These are phyloP conservation scores for Tanacetum coccineum DNA, from an alignment of 129 eudicot species.

Conservation along the genomic window DNA sequence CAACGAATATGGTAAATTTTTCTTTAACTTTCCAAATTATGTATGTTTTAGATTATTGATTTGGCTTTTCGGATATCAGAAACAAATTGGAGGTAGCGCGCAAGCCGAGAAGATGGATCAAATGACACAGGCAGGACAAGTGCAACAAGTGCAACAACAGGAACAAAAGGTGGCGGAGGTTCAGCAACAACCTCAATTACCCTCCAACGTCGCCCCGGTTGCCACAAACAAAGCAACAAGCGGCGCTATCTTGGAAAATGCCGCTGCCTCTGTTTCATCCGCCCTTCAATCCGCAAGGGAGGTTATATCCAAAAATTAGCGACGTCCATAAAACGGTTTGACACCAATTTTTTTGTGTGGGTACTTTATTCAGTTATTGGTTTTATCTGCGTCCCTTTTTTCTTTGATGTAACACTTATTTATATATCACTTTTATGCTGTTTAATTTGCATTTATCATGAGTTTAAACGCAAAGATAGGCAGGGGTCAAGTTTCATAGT, in stretches of 20 bases:
- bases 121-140: constrained; percentile 32
- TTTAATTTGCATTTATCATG: background rate
- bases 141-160: constrained; percentile 34
- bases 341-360: background rate
- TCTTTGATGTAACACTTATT: background rate
- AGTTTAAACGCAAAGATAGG: background rate
- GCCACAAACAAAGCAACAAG: constrained; percentile 35
- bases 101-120: constrained; percentile 29
- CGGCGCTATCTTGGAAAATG: constrained; percentile 46
- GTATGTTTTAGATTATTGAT: background rate
- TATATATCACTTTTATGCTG: background rate
- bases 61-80: constrained; percentile 12
- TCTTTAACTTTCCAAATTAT: background rate
- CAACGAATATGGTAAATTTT: constrained; percentile 19
- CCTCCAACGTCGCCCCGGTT: constrained; percentile 15
- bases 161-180: constrained; percentile 33
- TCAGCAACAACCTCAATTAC: constrained; percentile 21
- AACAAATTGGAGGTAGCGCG: constrained; percentile 17
- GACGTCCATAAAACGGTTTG: background rate
- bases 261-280: constrained; percentile 59
- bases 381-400: background rate
- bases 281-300: constrained; percentile 61
- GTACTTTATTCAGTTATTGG: background rate
- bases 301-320: constrained; percentile 42
- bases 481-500: background rate